Base-by-base conservation (phyloP, 1,284 basidiomycete genomes). In the Microbotryum scabiosae region DNA sequence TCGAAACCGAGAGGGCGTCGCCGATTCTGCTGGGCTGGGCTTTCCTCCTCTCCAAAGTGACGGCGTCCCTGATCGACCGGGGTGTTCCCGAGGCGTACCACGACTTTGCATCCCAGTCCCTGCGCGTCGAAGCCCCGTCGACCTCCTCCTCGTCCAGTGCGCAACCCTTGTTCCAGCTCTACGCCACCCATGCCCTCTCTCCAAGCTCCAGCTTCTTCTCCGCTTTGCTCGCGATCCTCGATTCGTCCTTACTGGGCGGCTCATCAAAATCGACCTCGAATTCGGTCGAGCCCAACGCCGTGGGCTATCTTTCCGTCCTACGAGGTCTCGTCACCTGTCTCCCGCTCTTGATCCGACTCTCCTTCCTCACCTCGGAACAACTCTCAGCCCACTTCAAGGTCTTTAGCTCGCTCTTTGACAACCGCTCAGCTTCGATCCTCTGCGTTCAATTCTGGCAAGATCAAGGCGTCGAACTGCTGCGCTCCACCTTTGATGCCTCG, bases 341-440 rank as follows among this genome's bases (percentile, higher is more conserved):
- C 25, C 61, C 69, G 4, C 79, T 89, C 44, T 61, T 89, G 25
- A 83, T 87, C 59, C 80, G 82, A 1, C 78, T 90, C 23, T 80
- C 85, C 20, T 87, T 90, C 67, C 79, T 90, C 7, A 78, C 85
- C 12, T 82, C 84, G 1, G 81, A 88, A 4, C 88, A 91, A 72
- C 86, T 87, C 63, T 83, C 87, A 21, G 78, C 76, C 0, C 78
- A 92, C 20, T 79, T 88, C 36, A 82, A 86, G 56, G 82, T 88
- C 3, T 91, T 89, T 86, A 81, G 86, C 54, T 81, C 84, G 0
- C 78, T 91, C 5, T 92, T 89, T 66, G 86, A 87, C 18, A 81
- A 86, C 48, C 87, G 86, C 64, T 86, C 90, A 68, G 80, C 80
- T 54, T 77, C 78, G 28, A 82, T 84, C 9, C 79, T 88, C n/a